A percentile compares a stretch with the other conserved stretches of the same genome.
Evolutionary conservation across 441 rosid genomes (phyloP).

Genomic region (Biscutella laevigata): DNA sequence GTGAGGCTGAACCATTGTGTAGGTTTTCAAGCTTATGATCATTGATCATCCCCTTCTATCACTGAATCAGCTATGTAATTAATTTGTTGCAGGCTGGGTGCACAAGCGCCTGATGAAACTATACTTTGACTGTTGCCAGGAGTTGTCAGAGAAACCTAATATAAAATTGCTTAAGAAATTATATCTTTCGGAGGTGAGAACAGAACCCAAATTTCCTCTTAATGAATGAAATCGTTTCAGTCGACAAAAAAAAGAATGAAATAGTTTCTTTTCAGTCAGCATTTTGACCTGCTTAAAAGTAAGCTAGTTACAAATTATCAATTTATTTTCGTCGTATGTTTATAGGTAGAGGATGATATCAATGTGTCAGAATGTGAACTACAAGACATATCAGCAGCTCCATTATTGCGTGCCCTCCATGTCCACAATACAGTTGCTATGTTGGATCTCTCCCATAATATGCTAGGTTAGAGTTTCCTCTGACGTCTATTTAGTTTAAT

Average conservation of each 20-base stretch:
- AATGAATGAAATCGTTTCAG: not conserved
- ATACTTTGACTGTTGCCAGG: slow-evolving; percentile 68
- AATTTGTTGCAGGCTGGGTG: slow-evolving; percentile 63
- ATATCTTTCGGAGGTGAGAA: slow-evolving; percentile 73
- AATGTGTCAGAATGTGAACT: slow-evolving; percentile 70
- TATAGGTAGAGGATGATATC: slow-evolving; percentile 88
- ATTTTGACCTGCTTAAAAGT: slow-evolving; percentile 7
- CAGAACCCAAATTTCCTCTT: not conserved
- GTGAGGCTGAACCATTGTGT: slow-evolving; percentile 7
- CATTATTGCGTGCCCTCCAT: slow-evolving; percentile 65
- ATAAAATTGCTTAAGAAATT: slow-evolving; percentile 73
- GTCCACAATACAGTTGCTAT: slow-evolving; percentile 56
- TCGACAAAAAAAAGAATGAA: no score
- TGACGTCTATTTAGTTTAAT: not conserved
- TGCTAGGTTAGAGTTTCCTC: slow-evolving; percentile 52
- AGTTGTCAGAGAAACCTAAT: slow-evolving; percentile 62
- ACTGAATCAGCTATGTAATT: slow-evolving; percentile 7
- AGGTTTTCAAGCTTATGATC: not conserved
- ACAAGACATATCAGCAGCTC: slow-evolving; percentile 86
- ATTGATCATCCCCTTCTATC: not conserved
- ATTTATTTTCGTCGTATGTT: slow-evolving; percentile 4
- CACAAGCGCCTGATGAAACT: slow-evolving; percentile 84
- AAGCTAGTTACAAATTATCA: not conserved
- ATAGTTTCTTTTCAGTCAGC: not conserved
- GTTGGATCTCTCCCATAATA: slow-evolving; percentile 88